Conservation (phyloP, 2,329 filamentous ascomycete species). For the Cladosporium sp. region DNA sequence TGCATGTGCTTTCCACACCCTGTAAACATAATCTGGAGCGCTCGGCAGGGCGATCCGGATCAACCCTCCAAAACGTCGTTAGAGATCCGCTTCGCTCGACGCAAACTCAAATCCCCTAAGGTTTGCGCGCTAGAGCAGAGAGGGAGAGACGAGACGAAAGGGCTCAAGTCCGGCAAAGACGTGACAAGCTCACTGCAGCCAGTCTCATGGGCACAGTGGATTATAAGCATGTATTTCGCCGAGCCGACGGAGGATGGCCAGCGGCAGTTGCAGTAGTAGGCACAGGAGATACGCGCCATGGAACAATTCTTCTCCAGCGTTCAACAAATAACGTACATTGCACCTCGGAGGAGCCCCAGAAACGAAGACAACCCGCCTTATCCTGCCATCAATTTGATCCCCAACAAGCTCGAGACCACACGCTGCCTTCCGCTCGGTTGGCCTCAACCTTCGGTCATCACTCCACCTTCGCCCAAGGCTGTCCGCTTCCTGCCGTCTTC, state of each 20-base stretch:
- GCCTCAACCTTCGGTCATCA: constrained; percentile 9
- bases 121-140: neutral
- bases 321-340: too few species aligned
- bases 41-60: constrained; percentile 11
- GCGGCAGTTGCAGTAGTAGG: too few species aligned
- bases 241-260: neutral
- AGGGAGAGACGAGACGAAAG: neutral
- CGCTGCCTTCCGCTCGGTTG: neutral
- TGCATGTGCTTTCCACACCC: neutral
- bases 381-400: neutral
- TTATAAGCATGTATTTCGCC: neutral
- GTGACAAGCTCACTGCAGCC: neutral
- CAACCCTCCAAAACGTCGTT: neutral
- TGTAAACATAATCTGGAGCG: constrained; percentile 2
- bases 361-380: neutral
- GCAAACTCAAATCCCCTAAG: neutral
- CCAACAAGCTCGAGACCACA: neutral
- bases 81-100: neutral
- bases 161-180: constrained; percentile 3
- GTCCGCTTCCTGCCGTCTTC: neutral
- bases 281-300: too few species aligned
- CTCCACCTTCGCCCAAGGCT: neutral
- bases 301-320: too few species aligned
- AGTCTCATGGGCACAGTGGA: neutral
- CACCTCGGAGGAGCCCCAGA: neutral